Base-by-base conservation (phyloP, 73 alveolate genomes). In the Urostyla sp. region DNA sequence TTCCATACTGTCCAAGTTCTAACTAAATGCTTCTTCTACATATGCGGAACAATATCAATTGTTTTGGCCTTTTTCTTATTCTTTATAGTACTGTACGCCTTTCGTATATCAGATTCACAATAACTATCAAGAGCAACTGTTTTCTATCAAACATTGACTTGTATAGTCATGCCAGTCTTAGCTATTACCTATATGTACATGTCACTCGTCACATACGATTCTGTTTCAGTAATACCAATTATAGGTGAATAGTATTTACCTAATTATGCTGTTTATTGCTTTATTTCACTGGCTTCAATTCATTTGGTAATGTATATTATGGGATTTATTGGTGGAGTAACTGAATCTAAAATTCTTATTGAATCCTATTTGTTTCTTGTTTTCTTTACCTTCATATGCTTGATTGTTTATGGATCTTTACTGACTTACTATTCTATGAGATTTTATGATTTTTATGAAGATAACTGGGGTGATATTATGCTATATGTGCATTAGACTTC, bases 391-490 rank as follows among this genome's bases (percentile, higher is more conserved):
- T 43, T 60, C 8, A 13, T 40, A 38, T 57, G 54, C 11, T 11
- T 63, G 61, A 63, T 63, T 38, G 43, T 23, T 1, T 63, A 63
- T 13, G 24, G 61, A 21, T 8, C 43, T 63, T 40, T 63, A 20
- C 48, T 37, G 6, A n/a, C 60, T 38, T 43, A 63, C 26, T 63
- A 11, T 23, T 57, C 79, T 2, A 26, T 3, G 4, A 1, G 10
- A 5, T 63, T 63, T 40, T 57, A 63, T 18, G 59, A 34, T 10
- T 63, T 43, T 32, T 63, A 37, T 24, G 20, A 35, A 1, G 15
- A 10, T 63, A 63, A 63, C 45, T 63, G 79, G 79, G 79, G 79
- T 38, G 44, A 63, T 24, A 6, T 63, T 4, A 63, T 63, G 79
- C 27, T 40, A 8, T 31, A 37, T 4, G 79, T 63, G 20, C 27